A percentile compares a stretch with the other conserved stretches of the same genome.
phyloP scores from a whole-genome alignment of 768 basidiomycete genomes.

The Naganishia vaughanmartiniae region DNA sequence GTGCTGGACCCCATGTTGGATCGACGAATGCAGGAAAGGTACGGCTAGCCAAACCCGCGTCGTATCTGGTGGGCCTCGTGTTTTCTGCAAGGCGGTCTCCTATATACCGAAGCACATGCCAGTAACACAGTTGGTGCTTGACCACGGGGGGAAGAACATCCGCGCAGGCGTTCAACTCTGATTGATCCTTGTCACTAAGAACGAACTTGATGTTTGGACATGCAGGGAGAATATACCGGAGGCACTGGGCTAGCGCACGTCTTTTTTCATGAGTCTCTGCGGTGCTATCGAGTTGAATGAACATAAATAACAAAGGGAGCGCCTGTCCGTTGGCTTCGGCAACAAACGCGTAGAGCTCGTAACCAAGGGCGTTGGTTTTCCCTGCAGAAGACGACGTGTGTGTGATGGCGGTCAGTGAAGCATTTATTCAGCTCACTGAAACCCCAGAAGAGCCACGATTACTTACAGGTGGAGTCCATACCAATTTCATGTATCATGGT shows the following conservation, averaged over 20 bases:
- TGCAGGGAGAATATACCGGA: background rate
- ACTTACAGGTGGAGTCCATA: background rate
- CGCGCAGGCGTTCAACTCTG: background rate
- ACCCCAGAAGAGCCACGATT: no score
- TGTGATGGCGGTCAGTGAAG: background rate
- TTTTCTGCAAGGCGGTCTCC: background rate
- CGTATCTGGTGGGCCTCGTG: background rate
- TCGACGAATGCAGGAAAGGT: background rate
- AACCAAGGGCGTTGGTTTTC: background rate
- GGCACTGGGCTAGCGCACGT: background rate
- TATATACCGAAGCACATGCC: background rate
- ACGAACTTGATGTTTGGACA: conserved; percentile 1
- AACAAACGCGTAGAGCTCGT: background rate
- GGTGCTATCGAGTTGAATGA: background rate
- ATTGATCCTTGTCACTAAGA: background rate
- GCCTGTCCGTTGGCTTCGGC: background rate
- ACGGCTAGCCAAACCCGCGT: background rate
- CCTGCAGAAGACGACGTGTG: background rate
- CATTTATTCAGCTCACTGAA: no score
- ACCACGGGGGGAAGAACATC: background rate
- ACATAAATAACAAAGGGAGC: background rate
- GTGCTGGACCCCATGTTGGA: background rate
- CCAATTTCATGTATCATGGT: background rate
- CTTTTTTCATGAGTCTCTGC: background rate
- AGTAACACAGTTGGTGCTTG: conserved; percentile 1